Evolutionary conservation across 495 filamentous ascomycete species (phyloP).

Genomic region (Lasiosphaeria miniovina): DNA sequence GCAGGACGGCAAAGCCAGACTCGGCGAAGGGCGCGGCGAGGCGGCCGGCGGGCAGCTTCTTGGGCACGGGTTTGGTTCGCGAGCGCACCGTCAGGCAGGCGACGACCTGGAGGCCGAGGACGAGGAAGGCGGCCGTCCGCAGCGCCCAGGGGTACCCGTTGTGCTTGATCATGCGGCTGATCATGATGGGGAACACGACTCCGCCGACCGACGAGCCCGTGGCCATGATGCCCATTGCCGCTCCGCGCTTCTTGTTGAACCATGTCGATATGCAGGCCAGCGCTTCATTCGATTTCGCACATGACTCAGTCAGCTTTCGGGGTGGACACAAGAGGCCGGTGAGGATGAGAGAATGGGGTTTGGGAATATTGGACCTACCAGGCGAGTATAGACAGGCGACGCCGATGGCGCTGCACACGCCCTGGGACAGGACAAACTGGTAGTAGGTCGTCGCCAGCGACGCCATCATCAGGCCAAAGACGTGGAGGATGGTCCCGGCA

Average conservation of each 20-base stretch:
- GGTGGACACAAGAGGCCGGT: neutral
- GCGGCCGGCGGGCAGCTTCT: constrained; percentile 11
- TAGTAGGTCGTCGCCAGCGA: constrained; percentile 56
- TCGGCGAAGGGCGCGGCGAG: constrained; percentile 36
- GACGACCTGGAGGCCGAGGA: constrained; percentile 55
- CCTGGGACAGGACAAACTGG: constrained; percentile 58
- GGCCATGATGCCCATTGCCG: constrained; percentile 61
- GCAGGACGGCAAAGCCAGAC: constrained; percentile 26
- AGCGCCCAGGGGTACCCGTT: constrained; percentile 66
- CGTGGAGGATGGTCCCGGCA: constrained; percentile 56
- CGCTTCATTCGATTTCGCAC: neutral
- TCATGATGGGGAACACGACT: constrained; percentile 63
- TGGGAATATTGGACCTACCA: constrained; percentile 10
- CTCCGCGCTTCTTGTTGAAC: constrained; percentile 61
- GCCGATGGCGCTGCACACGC: constrained; percentile 40
- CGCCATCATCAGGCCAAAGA: constrained; percentile 74
- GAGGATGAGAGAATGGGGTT: neutral
- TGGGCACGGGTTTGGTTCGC: constrained; percentile 16
- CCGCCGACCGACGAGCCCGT: constrained; percentile 60
- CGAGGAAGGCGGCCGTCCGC: constrained; percentile 60
- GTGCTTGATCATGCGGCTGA: constrained; percentile 49
- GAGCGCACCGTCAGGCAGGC: constrained; percentile 33
- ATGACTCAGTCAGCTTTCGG: neutral
- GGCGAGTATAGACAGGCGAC: constrained; percentile 39
- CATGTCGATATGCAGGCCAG: constrained; percentile 34